Base-by-base conservation (phyloP, 257 asterid genomes). In the Echites panduratus region DNA sequence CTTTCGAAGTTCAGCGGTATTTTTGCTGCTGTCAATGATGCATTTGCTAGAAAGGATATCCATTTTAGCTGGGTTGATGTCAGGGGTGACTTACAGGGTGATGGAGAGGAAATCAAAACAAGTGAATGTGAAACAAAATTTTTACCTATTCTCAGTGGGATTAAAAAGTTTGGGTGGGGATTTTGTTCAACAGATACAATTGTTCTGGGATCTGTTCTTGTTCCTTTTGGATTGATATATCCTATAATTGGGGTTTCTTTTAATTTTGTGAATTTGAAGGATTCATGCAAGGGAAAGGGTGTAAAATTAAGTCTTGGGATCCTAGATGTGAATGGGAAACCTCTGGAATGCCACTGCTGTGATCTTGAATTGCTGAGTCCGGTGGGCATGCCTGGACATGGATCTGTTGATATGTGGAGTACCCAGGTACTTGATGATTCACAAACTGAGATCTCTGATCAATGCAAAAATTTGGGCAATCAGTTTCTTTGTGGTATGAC, bases 51-150 rank as follows among this genome's bases (percentile, higher is more conserved):
- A n/a, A 87, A 83, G 78, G 89, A 82, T 83, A 81, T 94, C 78
- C 96, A 89, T 82, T 71, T 87, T 75, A 84, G 95, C 72, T 94
- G 99, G 99, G 80, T 91, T 70, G 88, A 90, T 73, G 97, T 87
- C 68, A 79, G 73, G 64, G 79, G 68, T 67, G 81, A 72, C 9
- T 49, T 66, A 32, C 76, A 67, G 53, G 80, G 61, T 58, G 61
- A 77, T 77, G 83, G 50, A 26, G 73, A 75, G 65, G 77, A 79
- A 71, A 54, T 45, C 1, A 32, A 47, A 40, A 35, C 38, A 22
- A 67, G 58, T 78, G 78, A 70, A 35, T 62, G 57, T 76, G 80
- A 62, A 63, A 64, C 47, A 8, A 54, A 61, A 58, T 71, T 82
- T 74, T 72, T 24, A 17, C 52, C 27, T 10, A 67, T 87, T 49